These are phyloP conservation scores for Penicillium nordicum DNA, from an alignment of 2,329 filamentous ascomycete genomes.

Conservation along the genomic window DNA sequence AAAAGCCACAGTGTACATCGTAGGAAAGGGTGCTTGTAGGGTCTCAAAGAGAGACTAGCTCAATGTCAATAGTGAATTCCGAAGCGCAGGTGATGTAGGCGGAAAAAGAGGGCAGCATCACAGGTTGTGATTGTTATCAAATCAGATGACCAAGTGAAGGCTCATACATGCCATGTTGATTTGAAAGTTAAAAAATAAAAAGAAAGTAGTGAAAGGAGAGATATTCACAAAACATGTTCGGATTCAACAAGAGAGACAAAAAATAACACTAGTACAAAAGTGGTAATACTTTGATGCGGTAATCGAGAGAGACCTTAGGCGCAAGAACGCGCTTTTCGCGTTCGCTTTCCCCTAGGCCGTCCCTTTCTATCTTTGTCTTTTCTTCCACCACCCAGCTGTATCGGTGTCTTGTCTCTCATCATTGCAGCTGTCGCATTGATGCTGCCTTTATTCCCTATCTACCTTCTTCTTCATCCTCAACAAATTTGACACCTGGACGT, in stretches of 20 bases:
- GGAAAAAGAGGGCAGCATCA: not conserved
- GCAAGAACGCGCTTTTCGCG: slow-evolving; percentile 29
- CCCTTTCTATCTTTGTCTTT: not conserved
- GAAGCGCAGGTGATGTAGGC: not conserved
- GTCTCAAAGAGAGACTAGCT: not conserved
- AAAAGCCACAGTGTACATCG: slow-evolving; percentile 1
- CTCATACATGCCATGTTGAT: not conserved
- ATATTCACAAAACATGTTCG: not conserved
- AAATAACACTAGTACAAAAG: slow-evolving; percentile 14
- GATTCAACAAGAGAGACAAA: not conserved
- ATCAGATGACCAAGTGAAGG: not conserved
- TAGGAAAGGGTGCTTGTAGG: not conserved
- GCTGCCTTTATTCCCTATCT: not conserved
- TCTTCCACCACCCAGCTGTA: slow-evolving; percentile 3
- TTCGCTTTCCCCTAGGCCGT: slow-evolving; percentile 6
- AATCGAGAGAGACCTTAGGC: slow-evolving; percentile 6
- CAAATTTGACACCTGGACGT: not conserved
- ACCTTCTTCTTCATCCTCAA: slow-evolving; percentile 1
- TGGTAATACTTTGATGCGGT: slow-evolving; percentile 23
- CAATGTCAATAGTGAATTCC: not conserved
- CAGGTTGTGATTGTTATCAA: not conserved
- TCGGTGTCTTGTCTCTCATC: not conserved
- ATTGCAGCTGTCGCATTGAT: not conserved
- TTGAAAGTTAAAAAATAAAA: not conserved
- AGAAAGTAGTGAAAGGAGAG: not conserved